Base-by-base conservation (phyloP, 441 rosid species). In the Melastoma candidum region DNA sequence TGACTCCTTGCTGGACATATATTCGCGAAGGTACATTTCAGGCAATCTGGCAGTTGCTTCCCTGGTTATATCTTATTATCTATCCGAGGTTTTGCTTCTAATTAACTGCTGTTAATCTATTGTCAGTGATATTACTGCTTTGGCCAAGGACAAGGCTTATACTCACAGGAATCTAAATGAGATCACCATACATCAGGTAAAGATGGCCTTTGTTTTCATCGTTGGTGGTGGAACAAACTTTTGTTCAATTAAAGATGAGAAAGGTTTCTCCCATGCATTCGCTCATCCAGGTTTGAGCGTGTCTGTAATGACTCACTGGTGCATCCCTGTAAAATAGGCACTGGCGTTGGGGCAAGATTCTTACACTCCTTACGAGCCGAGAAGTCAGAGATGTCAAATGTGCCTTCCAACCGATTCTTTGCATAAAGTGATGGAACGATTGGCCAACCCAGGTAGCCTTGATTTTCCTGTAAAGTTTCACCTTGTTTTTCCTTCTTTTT, bases 91-190 rank as follows among this genome's bases (percentile, higher is more conserved):
- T 32, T 32, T 32, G 8, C 41, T 32, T 32, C 41, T 32, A 32
- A 32, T 32, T 32, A 32, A 32, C 41, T 32, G 8, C 7, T 32
- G 56, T 58, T 14, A 48, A 46, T 65, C 44, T 32, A 50, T 48
- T 51, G 49, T 49, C 80, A 95, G 99, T 77, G 99, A 95, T 65
- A 95, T 95, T 64, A 90, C 97, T 26, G 88, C 99, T 54, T 70
- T 95, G 80, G 97, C 97, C 43, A 95, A 81, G 79, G 95, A 90
- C 70, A 87, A 76, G 64, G 97, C 87, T 12, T 95, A 90, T 63
- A 75, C 99, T 32, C 95, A 82, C 73, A 77, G 87, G 75, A 86
- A 64, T 77, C 95, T 95, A 26, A 84, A 85, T 54, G 95, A 90
- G 72, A 90, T 81, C 76, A 87, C 78, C 25, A 80, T 94, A 63